Base-by-base conservation (phyloP, 2,329 filamentous ascomycete genomes). In the Fusarium pseudocircinatum region DNA sequence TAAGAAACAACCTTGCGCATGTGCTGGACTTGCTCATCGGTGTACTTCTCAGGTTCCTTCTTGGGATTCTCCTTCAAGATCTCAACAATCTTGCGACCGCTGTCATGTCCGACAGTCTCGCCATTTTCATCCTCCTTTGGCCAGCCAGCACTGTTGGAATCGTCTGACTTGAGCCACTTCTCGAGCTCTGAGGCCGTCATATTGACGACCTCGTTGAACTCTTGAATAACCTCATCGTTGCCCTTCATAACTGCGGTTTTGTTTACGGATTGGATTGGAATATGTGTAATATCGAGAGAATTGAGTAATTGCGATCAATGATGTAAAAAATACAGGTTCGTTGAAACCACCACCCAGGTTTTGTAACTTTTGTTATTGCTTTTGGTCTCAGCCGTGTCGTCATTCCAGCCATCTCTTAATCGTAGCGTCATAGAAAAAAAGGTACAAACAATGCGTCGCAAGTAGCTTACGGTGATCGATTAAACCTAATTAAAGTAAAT, bases 171-270 rank as follows among this genome's bases (percentile, higher is more conserved):
- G 30, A 92, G 85, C 91, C 90, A 92, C 30, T 85, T 83, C 74
- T 90, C 85, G 22, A 93, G 85, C 70, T 92, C 90, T 4, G 84
- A 79, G 4, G 89, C 83, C 16, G 84, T 86, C 90, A 93, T 92
- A 79, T 92, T 92, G 79, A 92, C 89, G 52, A 91, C 81, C 43
- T 88, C 85, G 69, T 92, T 91, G 84, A 92, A 93, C 78, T 92
- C 90, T 56, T 87, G 85, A 70, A 81, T 78, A 43, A 82, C 79
- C 37, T 80, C 77, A 6, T 79, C 75, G 34, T 74, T 70, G 67
- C 42, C 65, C 63, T 79, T 79, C 77, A 79, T 79, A n/a, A 26
- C 67, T 70, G 59, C n/a, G 15, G 15, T 22, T 14, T 30, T 50
- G 43, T 28, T 36, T 56, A 24, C 10, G 16, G 13, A 7, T 40